Evolutionary conservation across 176 grass and related monocot genomes (phyloP), one percentile per base, ranked within the genome.

Genomic region (Musa acuminata): DNA sequence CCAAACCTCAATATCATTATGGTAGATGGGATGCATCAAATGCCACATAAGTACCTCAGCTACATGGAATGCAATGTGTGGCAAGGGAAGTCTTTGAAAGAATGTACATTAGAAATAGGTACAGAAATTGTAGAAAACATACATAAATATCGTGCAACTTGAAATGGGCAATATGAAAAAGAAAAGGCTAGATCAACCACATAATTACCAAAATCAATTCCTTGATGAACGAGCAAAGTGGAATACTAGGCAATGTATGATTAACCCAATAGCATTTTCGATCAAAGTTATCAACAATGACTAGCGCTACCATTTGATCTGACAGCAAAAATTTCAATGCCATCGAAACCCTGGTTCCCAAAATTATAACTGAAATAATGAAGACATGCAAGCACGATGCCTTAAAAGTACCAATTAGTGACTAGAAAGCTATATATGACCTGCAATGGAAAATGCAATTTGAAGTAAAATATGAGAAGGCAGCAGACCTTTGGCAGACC

Each of bases 401-500:
- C 35, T 43, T 29, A 29, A 6, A 6, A 43, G 35, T 43, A 5
- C 35, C 4, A 43, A 43, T 43, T 6, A 43, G 35, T 43, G 4
- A 43, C 4, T 43, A 43, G 35, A 43, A 43, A 43, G 35, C 35
- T 43, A 43, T 43, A 43, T 43, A 43, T 43, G 35, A 43, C 35
- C 35, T 43, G 35, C 35, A 43, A 43, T n/a, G 35, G 35, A 69
- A 82, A 2, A 4, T 73, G 8, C 59, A 48, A 24, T 11, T 29
- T 26, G 51, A 64, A 16, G 1, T 75, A 35, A 81, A 87, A 54
- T 43, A 75, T 4, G 52, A 62, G 58, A 55, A 70, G 54, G 83
- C 26, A 88, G 81, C 82, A 75, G 82, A 99, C 95, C 95, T 99
- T 99, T 35, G 95, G 95, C 76, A 99, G 87, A 51, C 95, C 95